Evolutionary conservation across 192 early-diverging fungal species (phyloP).

Genomic region (Coemansia sp.): DNA sequence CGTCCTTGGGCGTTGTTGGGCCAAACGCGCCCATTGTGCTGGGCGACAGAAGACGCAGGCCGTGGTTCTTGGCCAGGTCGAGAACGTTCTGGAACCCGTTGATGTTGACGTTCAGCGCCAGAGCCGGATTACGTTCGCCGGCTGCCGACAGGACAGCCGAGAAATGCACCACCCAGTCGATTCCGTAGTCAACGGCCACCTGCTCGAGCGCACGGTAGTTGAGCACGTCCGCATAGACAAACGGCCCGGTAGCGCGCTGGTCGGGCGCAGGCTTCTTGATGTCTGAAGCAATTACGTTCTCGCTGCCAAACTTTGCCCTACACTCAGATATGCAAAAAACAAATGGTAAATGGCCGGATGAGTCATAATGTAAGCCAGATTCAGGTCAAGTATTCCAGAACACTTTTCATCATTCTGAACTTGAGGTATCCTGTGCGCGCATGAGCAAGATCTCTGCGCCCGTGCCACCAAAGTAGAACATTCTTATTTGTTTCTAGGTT

Average conservation of each 20-base stretch:
- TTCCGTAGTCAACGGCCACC: constrained; percentile 61
- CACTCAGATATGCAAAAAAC: constrained; percentile 4
- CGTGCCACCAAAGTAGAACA: too few relatives aligned
- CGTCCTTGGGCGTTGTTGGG: constrained; percentile 60
- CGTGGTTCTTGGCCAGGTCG: constrained; percentile 58
- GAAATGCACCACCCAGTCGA: constrained; percentile 68
- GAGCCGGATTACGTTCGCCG: constrained; percentile 60
- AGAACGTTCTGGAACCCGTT: constrained; percentile 66
- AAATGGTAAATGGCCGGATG: constrained; percentile 10
- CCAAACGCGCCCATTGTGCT: constrained; percentile 71
- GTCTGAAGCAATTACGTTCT: constrained; percentile 64
- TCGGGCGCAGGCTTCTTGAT: constrained; percentile 59
- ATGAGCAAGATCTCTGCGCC: too few relatives aligned
- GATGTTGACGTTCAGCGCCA: constrained; percentile 62
- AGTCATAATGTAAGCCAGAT: background rate
- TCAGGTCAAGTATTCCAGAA: background rate
- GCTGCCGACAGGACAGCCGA: constrained; percentile 67
- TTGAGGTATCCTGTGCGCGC: too few relatives aligned
- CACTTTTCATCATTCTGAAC: too few relatives aligned
- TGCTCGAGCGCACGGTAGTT: constrained; percentile 62
- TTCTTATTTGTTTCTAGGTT: too few relatives aligned
- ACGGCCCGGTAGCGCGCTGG: constrained; percentile 56
- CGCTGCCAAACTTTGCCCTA: constrained; percentile 58
- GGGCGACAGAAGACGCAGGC: constrained; percentile 58
- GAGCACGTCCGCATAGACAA: constrained; percentile 65